Evolutionary conservation across 106 monocot genomes (phyloP), one percentile per base, ranked within the genome.

Genomic region (Chionographis japonica): DNA sequence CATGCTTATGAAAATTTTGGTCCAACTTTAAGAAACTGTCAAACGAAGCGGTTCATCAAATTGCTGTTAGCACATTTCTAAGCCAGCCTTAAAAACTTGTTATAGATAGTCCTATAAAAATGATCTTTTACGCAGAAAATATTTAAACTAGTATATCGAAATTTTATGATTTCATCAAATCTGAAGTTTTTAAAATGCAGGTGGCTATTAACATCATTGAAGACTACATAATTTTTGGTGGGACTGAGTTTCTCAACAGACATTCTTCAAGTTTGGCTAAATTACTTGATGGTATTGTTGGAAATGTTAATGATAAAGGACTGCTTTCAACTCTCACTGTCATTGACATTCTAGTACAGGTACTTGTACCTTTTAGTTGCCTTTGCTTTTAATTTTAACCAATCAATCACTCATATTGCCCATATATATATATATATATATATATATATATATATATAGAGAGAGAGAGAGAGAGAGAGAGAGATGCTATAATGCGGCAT

Each of bases 291-390:
- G 68, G 65, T 39, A 92, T 97, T 77, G 79, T 97, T 83, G 89
- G 82, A 66, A 87, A 82, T 85, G 92, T 90, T 40, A 97, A 89
- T 81, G 87, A 97, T 54, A 97, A 90, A 75, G 97, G 92, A 36
- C 74, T 97, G 50, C 89, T 97, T 76, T 89, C 92, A 43, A 81
- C 85, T 35, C 75, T 97, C 63, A 80, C 89, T 56, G 73, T 90
- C 6, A 78, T 97, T 65, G 92, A 97, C 69, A 67, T 90, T 52
- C 71, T 97, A 49, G 68, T 97, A 57, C 97, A 97, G 97, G 97
- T 92, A 72, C 37, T 51, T 76, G n/a, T 40, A 58, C 39, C 14
- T 43, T 16, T 52, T 43, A 19, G 52, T 35, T 52, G 13, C 6
- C 36, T 36, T 18, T 52, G 4, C 3, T 13, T 10, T 37, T 42